Evolutionary conservation across 2,329 filamentous ascomycete genomes (phyloP).

Genomic region (Pseudocercospora eumusae): DNA sequence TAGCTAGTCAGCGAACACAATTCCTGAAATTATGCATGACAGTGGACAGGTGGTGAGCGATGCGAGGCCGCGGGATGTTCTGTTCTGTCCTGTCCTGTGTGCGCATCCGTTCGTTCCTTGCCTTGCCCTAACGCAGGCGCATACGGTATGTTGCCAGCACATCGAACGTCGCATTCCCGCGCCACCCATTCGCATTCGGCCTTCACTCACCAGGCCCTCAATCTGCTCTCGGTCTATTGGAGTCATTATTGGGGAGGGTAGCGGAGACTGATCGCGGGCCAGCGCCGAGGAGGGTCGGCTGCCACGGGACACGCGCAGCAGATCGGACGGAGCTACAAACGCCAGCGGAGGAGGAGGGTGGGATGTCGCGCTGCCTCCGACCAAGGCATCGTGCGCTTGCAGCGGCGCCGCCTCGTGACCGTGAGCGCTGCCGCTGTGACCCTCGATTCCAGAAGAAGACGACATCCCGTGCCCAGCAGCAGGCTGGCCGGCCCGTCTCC

Average conservation of each 20-base stretch:
- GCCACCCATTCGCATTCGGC: not conserved
- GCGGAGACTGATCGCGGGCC: constrained; percentile 7
- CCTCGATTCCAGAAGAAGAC: not conserved
- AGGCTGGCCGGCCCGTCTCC: constrained; percentile 7
- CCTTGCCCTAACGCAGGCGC: no score
- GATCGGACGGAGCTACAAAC: constrained; percentile 27
- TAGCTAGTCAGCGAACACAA: constrained; percentile 5
- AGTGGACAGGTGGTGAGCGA: not conserved
- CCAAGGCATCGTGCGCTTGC: not conserved
- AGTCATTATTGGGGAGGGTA: constrained; percentile 26
- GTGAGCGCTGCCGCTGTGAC: not conserved
- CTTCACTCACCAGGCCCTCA: constrained; percentile 70
- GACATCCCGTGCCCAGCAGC: constrained; percentile 2
- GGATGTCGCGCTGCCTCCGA: constrained; percentile 2
- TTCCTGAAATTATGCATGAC: not conserved
- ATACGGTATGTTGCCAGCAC: not conserved
- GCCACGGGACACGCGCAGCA: constrained; percentile 15
- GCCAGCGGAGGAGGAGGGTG: constrained; percentile 20
- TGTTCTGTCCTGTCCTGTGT: not conserved
- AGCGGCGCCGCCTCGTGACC: not conserved
- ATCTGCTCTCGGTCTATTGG: constrained; percentile 73
- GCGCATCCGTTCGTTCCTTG: not conserved
- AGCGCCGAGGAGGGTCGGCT: not conserved
- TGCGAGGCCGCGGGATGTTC: not conserved
- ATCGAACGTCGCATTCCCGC: not conserved